Conservation (phyloP, 2,329 filamentous ascomycete species). For the Sclerotinia borealis region DNA sequence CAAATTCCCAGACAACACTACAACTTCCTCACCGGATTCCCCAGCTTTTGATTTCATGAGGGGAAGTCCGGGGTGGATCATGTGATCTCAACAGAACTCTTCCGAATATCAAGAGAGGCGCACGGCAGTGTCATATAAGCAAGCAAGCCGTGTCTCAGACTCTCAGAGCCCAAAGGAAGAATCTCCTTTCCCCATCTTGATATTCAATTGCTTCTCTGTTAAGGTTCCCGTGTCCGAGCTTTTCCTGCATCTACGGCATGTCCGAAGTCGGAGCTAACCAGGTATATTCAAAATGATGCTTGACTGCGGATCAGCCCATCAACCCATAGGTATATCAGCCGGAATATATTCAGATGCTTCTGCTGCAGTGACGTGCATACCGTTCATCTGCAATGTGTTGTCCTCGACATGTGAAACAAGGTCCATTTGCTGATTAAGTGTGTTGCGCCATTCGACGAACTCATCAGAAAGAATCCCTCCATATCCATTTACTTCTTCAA, state of each 20-base stretch:
- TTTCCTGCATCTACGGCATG: not conserved
- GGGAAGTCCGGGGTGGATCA: slow-evolving; percentile 7
- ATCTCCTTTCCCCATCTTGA: not conserved
- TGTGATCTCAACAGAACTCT: slow-evolving; percentile 4
- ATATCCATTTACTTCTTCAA: slow-evolving; percentile 65
- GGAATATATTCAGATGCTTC: not conserved
- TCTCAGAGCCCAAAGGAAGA: not conserved
- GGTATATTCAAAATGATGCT: too few species aligned
- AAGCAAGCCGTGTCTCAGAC: not conserved
- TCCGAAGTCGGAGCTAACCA: slow-evolving; percentile 1
- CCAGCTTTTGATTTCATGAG: not conserved
- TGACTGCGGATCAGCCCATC: not conserved
- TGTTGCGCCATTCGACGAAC: slow-evolving; percentile 65
- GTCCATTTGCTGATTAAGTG: slow-evolving; percentile 13
- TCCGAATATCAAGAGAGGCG: not conserved
- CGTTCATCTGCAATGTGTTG: not conserved
- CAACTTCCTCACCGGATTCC: slow-evolving; percentile 1
- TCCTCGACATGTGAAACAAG: not conserved
- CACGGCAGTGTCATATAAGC: not conserved
- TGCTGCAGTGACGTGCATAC: not conserved
- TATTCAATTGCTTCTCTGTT: not conserved
- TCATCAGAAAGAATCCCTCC: slow-evolving; percentile 70
- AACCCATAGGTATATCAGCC: not conserved
- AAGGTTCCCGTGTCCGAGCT: not conserved
- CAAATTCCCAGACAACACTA: not conserved